These are phyloP conservation scores for Blastobotrys malaysiensis DNA, from an alignment of 1,139 yeast species.

Conservation along the genomic window DNA sequence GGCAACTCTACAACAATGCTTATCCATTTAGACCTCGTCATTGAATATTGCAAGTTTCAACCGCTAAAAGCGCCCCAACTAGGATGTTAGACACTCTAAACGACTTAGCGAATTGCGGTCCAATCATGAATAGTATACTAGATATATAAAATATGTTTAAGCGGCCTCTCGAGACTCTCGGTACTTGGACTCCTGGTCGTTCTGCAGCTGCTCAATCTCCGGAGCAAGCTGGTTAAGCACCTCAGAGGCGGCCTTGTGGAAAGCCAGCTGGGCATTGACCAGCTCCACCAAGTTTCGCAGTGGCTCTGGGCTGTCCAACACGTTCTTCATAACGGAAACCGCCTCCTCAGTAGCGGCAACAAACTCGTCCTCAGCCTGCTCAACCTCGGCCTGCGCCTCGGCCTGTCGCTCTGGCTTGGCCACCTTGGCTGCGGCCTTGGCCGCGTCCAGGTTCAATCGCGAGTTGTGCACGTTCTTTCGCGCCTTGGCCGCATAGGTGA, in stretches of 20 bases:
- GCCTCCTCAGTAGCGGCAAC: constrained; percentile 91
- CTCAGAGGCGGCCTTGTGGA: constrained; percentile 72
- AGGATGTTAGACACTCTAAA: too few species aligned
- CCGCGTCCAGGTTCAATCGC: constrained; percentile 74
- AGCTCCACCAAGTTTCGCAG: constrained; percentile 65
- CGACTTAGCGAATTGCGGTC: too few species aligned
- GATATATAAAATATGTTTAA: constrained; percentile 10
- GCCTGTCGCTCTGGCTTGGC: constrained; percentile 74
- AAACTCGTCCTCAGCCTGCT: constrained; percentile 83
- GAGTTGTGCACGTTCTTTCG: constrained; percentile 76
- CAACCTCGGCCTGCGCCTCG: constrained; percentile 70
- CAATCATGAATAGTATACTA: too few species aligned
- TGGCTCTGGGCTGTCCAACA: constrained; percentile 68
- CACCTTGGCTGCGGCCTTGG: constrained; percentile 62
- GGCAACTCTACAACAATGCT: too few species aligned
- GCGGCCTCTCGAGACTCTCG: constrained; percentile 32
- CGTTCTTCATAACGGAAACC: constrained; percentile 76
- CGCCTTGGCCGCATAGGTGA: constrained; percentile 62
- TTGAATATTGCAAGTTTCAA: too few species aligned
- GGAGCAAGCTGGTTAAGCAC: constrained; percentile 61
- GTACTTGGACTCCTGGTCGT: constrained; percentile 43
- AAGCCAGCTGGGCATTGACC: constrained; percentile 75
- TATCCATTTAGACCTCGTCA: too few species aligned
- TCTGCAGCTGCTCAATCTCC: constrained; percentile 57
- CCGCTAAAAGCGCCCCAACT: too few species aligned